Evolutionary conservation across 495 filamentous ascomycete species (phyloP).

Genomic region (Chaetomium cochliodes): DNA sequence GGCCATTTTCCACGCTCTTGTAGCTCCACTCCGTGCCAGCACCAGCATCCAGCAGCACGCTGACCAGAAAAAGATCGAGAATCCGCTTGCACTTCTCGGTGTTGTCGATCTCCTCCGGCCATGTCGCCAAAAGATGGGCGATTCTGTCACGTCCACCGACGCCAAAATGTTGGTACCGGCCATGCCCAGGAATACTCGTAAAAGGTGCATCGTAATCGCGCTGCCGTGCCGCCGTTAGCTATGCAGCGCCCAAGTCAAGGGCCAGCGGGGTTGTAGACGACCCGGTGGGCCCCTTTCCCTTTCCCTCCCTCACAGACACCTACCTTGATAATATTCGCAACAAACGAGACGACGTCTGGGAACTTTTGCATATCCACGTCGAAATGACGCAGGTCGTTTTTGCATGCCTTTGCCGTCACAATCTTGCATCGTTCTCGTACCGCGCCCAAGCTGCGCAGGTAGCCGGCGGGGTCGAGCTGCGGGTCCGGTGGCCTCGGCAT

Average conservation of each 20-base stretch:
- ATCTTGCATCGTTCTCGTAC: constrained; percentile 76
- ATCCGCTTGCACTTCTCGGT: constrained; percentile 73
- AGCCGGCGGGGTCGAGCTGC: constrained; percentile 83
- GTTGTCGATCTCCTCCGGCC: constrained; percentile 61
- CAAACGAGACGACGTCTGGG: constrained; percentile 81
- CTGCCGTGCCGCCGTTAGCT: constrained; percentile 44
- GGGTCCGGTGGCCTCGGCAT: constrained; percentile 88
- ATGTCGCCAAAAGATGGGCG: constrained; percentile 66
- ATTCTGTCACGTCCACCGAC: constrained; percentile 77
- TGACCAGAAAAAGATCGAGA: constrained; percentile 82
- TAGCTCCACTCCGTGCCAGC: constrained; percentile 85
- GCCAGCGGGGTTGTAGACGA: background rate
- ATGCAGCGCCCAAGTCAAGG: background rate
- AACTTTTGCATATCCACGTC: constrained; percentile 89
- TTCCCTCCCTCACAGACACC: background rate
- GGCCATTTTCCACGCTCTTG: constrained; percentile 86
- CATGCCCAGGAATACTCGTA: constrained; percentile 77
- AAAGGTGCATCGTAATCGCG: constrained; percentile 88
- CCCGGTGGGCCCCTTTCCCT: background rate
- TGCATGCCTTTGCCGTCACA: constrained; percentile 73
- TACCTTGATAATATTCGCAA: constrained; percentile 96
- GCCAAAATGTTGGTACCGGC: constrained; percentile 87
- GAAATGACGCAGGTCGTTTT: constrained; percentile 82
- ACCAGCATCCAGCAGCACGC: constrained; percentile 86
- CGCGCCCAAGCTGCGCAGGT: constrained; percentile 85